These are phyloP conservation scores for Rhytidiadelphus loreus DNA, from an alignment of 225 moss, liverwort and hornwort species.

Conservation along the genomic window DNA sequence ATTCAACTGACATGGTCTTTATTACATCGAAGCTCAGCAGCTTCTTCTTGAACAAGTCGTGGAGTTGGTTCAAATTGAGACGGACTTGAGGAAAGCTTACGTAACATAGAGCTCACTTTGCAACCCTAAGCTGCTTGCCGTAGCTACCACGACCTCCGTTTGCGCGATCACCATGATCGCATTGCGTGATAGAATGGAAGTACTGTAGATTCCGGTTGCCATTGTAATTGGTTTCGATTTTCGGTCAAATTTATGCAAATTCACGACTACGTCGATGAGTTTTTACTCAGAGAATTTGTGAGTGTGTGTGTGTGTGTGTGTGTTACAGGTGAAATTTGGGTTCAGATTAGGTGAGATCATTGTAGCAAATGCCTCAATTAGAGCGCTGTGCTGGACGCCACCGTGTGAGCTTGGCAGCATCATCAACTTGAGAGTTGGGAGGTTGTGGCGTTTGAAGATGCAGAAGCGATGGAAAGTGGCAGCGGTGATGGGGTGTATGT, in stretches of 20 bases:
- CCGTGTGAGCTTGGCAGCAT: neutral
- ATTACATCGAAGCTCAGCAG: too few relatives aligned
- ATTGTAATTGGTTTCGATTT: neutral
- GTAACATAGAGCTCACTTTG: neutral
- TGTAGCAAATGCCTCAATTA: neutral
- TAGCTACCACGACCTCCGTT: neutral
- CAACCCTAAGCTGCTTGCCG: neutral
- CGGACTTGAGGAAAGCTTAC: neutral
- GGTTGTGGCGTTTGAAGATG: constrained; percentile 15
- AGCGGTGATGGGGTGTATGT: constrained; percentile 42
- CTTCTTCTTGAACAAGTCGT: neutral
- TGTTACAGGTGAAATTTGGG: neutral
- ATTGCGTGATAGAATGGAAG: neutral
- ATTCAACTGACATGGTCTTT: neutral
- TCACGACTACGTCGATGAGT: neutral
- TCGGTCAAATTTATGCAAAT: neutral
- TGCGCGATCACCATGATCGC: neutral
- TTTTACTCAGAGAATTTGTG: neutral
- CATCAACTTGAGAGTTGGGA: neutral
- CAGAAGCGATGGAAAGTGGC: constrained; percentile 52
- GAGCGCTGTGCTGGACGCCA: neutral
- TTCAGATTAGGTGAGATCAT: neutral
- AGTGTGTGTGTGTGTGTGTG: neutral
- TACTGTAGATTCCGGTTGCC: neutral
- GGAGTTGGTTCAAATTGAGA: neutral